Evolutionary conservation across 2,329 filamentous ascomycete species (phyloP).

Genomic region (Fusarium sp.): DNA sequence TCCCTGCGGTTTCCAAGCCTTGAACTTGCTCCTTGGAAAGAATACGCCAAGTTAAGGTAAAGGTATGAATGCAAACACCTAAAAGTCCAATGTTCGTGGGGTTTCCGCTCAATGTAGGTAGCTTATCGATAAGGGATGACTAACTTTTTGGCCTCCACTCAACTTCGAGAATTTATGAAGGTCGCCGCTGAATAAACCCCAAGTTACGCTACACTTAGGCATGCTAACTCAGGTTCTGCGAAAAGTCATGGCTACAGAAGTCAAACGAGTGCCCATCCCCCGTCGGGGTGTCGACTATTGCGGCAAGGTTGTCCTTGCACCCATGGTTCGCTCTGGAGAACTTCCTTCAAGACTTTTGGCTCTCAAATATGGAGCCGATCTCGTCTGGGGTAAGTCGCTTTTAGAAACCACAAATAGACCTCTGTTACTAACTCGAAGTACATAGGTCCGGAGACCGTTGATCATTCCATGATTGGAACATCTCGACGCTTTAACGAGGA

Average conservation of each 20-base stretch:
- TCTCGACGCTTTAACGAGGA: conserved; percentile 78
- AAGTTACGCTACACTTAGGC: conserved; percentile 18
- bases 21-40: background rate
- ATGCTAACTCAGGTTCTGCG: conserved; percentile 51
- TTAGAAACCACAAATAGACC: background rate
- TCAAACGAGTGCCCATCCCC: conserved; percentile 82
- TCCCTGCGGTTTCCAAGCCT: background rate
- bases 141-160: conserved; percentile 35
- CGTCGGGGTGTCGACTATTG: conserved; percentile 91
- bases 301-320: conserved; percentile 91
- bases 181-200: conserved; percentile 14
- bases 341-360: conserved; percentile 87
- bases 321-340: conserved; percentile 98
- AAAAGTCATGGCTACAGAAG: conserved; percentile 65
- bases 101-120: background rate
- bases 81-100: background rate
- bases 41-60: conserved; percentile 1
- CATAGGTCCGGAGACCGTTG: conserved; percentile 91
- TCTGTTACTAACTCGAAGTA: conserved; percentile 4
- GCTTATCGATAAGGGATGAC: conserved; percentile 43
- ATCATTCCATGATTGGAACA: conserved; percentile 89
- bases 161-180: conserved; percentile 28
- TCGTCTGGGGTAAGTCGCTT: conserved; percentile 82
- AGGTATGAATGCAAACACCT: background rate
- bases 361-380: conserved; percentile 92